A percentile compares a stretch with the other conserved stretches of the same genome.
phyloP scores from a whole-genome alignment of 2,329 filamentous ascomycete species.

The Teratosphaeria pseudoeucalypti region DNA sequence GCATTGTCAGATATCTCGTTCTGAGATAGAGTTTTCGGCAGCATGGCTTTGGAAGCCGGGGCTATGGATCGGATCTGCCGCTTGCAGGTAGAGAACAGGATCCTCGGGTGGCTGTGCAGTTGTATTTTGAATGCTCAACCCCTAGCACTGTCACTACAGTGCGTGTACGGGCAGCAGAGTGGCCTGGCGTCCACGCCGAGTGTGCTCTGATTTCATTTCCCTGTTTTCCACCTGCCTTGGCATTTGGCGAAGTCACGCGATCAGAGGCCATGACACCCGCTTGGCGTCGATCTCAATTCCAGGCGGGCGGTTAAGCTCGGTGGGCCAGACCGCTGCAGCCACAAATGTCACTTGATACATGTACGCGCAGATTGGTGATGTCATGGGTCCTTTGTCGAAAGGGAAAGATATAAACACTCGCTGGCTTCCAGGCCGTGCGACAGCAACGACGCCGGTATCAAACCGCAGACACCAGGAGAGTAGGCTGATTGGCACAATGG shows the following conservation, averaged over 20 bases:
- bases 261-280: neutral
- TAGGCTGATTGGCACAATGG: neutral
- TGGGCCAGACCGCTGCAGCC: neutral
- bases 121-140: neutral
- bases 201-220: neutral
- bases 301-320: neutral
- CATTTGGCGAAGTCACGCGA: neutral
- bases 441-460: neutral
- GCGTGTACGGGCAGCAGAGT: neutral
- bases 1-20: neutral
- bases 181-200: neutral
- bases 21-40: neutral
- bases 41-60: neutral
- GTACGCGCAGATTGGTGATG: neutral
- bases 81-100: neutral
- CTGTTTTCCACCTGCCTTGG: neutral
- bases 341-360: neutral
- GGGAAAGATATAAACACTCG: neutral
- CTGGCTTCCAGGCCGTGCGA: neutral
- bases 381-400: neutral
- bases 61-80: neutral
- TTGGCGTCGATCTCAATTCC: neutral
- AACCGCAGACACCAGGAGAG: neutral
- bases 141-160: neutral
- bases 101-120: neutral